These are phyloP conservation scores for Lizonia empirigonia DNA, from an alignment of 2,329 filamentous ascomycete species.

Conservation along the genomic window DNA sequence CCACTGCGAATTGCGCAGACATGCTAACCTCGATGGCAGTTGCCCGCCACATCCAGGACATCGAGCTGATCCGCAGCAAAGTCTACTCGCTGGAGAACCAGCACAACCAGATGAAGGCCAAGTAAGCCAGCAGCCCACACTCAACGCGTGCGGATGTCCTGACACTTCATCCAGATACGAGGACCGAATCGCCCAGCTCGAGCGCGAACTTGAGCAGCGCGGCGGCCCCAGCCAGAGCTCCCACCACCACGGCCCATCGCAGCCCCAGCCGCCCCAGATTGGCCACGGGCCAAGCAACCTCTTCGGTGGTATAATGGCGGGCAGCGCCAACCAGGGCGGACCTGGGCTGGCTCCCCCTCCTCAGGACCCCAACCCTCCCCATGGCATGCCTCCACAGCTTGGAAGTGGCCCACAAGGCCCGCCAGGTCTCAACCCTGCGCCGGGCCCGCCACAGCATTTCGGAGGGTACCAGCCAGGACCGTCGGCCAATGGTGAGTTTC, in stretches of 20 bases:
- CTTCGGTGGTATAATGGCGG: conserved; percentile 95
- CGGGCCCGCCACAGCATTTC: conserved; percentile 70
- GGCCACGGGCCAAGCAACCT: conserved; percentile 87
- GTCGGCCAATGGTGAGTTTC: conserved; percentile 63
- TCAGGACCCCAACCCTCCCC: conserved; percentile 65
- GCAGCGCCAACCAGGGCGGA: conserved; percentile 79
- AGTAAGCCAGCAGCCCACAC: conserved; percentile 67
- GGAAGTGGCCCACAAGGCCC: conserved; percentile 73
- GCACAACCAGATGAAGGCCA: conserved; percentile 85
- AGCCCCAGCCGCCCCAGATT: conserved; percentile 79
- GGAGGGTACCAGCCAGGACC: conserved; percentile 70
- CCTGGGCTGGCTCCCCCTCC: conserved; percentile 77
- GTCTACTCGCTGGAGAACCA: conserved; percentile 91
- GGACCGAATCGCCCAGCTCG: conserved; percentile 83
- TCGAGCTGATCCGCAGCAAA: conserved; percentile 91
- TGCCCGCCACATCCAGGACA: conserved; percentile 87
- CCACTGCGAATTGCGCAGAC: neutral
- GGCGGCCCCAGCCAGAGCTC: conserved; percentile 71
- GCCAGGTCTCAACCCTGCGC: conserved; percentile 64
- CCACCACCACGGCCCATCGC: conserved; percentile 75
- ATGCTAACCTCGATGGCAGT: conserved; percentile 60
- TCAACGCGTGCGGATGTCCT: neutral
- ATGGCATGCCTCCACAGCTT: conserved; percentile 64
- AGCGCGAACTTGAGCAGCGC: conserved; percentile 81
- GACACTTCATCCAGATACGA: conserved; percentile 74